Evolutionary conservation across 2,329 filamentous ascomycete genomes (phyloP).

Genomic region (Escovopsis sp.): DNA sequence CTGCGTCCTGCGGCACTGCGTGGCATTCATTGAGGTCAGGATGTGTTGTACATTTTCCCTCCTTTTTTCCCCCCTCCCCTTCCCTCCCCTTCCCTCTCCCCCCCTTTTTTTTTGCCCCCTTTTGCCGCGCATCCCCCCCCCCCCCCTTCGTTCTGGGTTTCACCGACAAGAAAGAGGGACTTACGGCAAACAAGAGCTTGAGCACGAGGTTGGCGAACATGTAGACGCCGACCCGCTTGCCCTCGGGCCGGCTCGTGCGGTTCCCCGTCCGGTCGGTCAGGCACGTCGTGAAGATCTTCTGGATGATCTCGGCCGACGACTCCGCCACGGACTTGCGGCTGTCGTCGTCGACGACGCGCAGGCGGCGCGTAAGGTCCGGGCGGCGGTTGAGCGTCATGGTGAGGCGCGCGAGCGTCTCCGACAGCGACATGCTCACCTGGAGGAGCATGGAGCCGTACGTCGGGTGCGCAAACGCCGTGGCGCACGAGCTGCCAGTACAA

Average conservation of each 20-base stretch:
- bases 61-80: no score
- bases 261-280: conserved; percentile 64
- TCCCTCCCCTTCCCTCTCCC: no score
- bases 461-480: conserved; percentile 66
- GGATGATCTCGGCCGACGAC: conserved; percentile 74
- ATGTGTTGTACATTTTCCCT: no score
- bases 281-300: conserved; percentile 83
- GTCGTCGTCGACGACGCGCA: conserved; percentile 49
- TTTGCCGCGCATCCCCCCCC: no score
- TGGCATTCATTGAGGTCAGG: no score
- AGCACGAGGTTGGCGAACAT: conserved; percentile 83
- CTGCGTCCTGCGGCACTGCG: conserved; percentile 62
- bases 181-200: conserved; percentile 70
- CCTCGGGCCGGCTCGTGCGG: conserved; percentile 54
- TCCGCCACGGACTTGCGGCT: conserved; percentile 70
- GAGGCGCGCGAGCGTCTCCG: conserved; percentile 63
- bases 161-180: no score
- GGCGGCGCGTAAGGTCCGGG: conserved; percentile 58
- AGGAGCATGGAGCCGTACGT: conserved; percentile 70
- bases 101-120: no score
- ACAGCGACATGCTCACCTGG: conserved; percentile 69
- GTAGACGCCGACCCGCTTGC: conserved; percentile 80
- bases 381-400: conserved; percentile 73
- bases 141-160: no score
- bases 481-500: conserved; percentile 71